Base-by-base conservation (phyloP, 176 grass and related monocot genomes). In the Otatea glauca region DNA sequence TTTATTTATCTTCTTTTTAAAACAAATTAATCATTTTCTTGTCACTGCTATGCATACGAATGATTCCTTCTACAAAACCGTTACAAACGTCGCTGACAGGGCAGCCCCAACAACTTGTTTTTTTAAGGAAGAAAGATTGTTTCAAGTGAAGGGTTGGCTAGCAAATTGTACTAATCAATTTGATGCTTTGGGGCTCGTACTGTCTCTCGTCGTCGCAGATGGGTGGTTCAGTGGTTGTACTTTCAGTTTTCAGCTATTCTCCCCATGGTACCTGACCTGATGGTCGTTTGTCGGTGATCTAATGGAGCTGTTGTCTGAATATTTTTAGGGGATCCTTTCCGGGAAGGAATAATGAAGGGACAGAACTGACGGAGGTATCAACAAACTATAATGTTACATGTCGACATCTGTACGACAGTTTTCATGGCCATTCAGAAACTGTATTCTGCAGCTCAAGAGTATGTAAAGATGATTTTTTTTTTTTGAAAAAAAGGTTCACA, bases 251-350 rank as follows among this genome's bases (percentile, higher is more conserved):
- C 13, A n/a, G 65, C n/a, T 87, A 54, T 82, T 37, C 77, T 65
- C 74, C 61, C 32, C 20, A 86, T 83, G 72, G 74, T 87, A 87
- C 74, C 32, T 13, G 88, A 79, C 29, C 29, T 29, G 29, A 29
- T 78, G 58, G 74, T 60, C 13, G 29, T 86, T 73, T 87, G 80
- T 87, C 61, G 84, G 84, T 87, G 89, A 68, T 90, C 79, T 83
- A 59, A 43, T 60, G 37, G 73, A 61, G 49, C 39, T 68, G 74
- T 79, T 83, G 15, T 59, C 24, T 79, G 68, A 86, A 79, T 79
- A 86, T 82, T 41, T 73, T 18, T 49, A n/a, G 29, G 60, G 56
- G 20, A 43, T 61, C 79, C 49, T 78, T 86, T 87, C 74, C 74
- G 61, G 47, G 58, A 79, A 24, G 8, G 73, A 82, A 83, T 78